These are phyloP conservation scores for Alternaria panax DNA, from an alignment of 2,329 filamentous ascomycete genomes.

Conservation along the genomic window DNA sequence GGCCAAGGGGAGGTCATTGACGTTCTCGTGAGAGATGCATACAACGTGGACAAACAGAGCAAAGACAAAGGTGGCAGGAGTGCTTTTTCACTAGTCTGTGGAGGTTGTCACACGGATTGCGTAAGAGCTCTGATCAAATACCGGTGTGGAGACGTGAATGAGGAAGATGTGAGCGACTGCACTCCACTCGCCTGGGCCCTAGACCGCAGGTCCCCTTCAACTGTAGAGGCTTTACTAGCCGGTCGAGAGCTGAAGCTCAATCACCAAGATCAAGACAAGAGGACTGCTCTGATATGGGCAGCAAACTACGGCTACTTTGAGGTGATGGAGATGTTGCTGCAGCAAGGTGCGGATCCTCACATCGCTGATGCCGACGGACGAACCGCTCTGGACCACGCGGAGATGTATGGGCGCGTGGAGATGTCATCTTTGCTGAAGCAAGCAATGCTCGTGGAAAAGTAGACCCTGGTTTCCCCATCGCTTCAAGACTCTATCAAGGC, in stretches of 20 bases:
- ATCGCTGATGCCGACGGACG: conserved; percentile 18
- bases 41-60: conserved; percentile 32
- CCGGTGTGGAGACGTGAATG: conserved; percentile 40
- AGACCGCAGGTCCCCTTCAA: conserved; percentile 29
- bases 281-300: conserved; percentile 47
- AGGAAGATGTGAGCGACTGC: conserved; percentile 46
- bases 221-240: conserved; percentile 42
- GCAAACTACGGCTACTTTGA: conserved; percentile 45
- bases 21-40: conserved; percentile 32
- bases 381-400: conserved; percentile 25
- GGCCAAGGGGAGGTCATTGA: conserved; percentile 31
- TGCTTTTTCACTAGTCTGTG: conserved; percentile 45
- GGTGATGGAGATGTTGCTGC: conserved; percentile 26
- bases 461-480: no score
- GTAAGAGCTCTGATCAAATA: conserved; percentile 40
- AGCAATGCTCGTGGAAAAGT: no score
- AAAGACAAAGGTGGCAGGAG: conserved; percentile 43
- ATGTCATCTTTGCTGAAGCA: conserved; percentile 22
- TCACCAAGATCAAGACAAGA: conserved; percentile 35
- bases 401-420: conserved; percentile 22
- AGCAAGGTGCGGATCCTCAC: conserved; percentile 16
- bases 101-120: conserved; percentile 28
- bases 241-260: conserved; percentile 42
- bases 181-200: conserved; percentile 50
- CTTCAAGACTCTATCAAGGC: no score